Percentiles rank a stretch among this genome's conserved stretches.
These are phyloP conservation scores for Cadophora sp. DNA, from an alignment of 2,329 filamentous ascomycete genomes.

Conservation along the genomic window DNA sequence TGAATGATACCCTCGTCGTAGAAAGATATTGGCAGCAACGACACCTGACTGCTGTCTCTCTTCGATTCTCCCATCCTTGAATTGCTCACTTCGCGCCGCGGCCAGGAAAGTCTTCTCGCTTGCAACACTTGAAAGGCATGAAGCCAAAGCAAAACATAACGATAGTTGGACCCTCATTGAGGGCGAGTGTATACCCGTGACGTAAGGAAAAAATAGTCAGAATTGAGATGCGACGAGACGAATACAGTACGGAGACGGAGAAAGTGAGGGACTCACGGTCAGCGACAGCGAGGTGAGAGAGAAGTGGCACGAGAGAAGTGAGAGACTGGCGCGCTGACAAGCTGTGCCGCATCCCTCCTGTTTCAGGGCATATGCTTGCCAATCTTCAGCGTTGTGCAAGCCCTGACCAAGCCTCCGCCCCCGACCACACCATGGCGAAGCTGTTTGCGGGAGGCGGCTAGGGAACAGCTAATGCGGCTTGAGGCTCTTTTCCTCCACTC, in stretches of 20 bases:
- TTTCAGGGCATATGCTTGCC: conserved; percentile 17
- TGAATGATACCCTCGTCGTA: conserved; percentile 23
- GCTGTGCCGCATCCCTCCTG: conserved; percentile 16
- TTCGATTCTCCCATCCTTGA: conserved; percentile 9
- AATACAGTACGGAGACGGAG: conserved; percentile 1
- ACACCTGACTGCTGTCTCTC: conserved; percentile 21
- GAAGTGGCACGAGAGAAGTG: conserved; percentile 5
- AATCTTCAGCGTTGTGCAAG: conserved; percentile 12
- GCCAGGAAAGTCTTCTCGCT: not conserved
- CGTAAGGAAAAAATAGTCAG: conserved; percentile 10
- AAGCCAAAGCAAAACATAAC: conserved; percentile 13
- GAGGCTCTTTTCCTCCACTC: conserved; percentile 16
- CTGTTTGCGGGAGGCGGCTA: conserved; percentile 3
- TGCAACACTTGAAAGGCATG: conserved; percentile 8
- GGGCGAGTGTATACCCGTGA: conserved; percentile 8
- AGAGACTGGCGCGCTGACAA: not conserved
- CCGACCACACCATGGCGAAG: not conserved
- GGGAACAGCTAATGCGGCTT: conserved; percentile 8
- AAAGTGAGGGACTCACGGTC: not conserved
- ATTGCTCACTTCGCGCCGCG: conserved; percentile 11
- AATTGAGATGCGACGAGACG: conserved; percentile 6
- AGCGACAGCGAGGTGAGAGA: conserved; percentile 10
- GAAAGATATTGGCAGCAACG: conserved; percentile 16
- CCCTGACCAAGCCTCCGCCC: not conserved
- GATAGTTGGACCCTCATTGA: conserved; percentile 18